Evolutionary conservation across 2,329 filamentous ascomycete genomes (phyloP).

Genomic region (Podosphaera xanthii): DNA sequence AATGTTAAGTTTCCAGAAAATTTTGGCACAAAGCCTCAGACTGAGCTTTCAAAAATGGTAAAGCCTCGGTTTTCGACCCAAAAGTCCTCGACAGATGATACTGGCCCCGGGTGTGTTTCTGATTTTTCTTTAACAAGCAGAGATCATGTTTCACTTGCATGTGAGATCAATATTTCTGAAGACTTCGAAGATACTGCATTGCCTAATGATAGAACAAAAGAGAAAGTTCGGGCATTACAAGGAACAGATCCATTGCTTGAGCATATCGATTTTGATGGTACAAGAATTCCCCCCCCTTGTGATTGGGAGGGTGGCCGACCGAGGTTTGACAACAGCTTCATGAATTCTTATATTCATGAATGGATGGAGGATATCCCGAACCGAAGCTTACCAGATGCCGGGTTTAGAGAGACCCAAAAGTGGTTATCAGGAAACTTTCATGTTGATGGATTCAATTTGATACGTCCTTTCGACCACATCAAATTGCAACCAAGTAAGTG

Average conservation of each 20-base stretch:
- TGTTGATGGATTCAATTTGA: slow-evolving; percentile 4
- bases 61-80: not conserved
- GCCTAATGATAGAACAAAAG: not conserved
- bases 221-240: slow-evolving; percentile 1
- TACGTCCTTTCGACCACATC: slow-evolving; percentile 6
- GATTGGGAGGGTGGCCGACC: slow-evolving; percentile 12
- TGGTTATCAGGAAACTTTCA: slow-evolving; percentile 6
- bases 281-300: slow-evolving; percentile 3
- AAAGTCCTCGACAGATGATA: not conserved
- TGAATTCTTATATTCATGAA: slow-evolving; percentile 11
- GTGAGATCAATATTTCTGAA: not conserved
- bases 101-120: not conserved
- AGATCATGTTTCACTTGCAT: not conserved
- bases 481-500: slow-evolving; percentile 9
- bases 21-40: not conserved
- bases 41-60: not conserved
- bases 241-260: not conserved
- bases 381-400: not conserved
- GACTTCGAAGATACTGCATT: not conserved
- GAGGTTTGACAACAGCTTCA: slow-evolving; percentile 8
- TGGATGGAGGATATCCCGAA: slow-evolving; percentile 8
- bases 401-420: slow-evolving; percentile 3
- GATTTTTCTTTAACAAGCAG: not conserved
- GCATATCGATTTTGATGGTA: slow-evolving; percentile 1
- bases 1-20: not conserved